phyloP scores from a whole-genome alignment of 2,329 filamentous ascomycete species.

The Aspergillus spinulosporus region DNA sequence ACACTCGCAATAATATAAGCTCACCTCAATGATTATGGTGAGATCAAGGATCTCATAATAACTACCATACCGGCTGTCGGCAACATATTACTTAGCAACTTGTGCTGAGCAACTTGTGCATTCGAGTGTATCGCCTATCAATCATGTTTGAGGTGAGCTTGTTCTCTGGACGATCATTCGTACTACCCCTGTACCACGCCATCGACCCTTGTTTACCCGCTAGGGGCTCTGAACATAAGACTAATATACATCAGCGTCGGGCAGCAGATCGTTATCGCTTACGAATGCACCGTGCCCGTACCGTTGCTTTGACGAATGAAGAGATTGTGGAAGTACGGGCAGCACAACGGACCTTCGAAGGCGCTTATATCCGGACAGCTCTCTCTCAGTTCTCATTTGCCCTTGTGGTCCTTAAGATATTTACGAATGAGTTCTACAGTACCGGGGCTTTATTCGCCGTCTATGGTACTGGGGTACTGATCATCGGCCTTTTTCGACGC shows the following conservation, averaged over 20 bases:
- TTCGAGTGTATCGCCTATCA: constrained; percentile 1
- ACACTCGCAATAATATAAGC: not conserved
- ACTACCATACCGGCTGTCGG: not conserved
- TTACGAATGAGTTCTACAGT: constrained; percentile 92
- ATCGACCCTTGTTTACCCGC: not conserved
- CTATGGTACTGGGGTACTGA: constrained; percentile 81
- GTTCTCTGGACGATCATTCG: not conserved
- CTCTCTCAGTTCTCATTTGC: constrained; percentile 94
- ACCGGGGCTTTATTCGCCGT: constrained; percentile 95
- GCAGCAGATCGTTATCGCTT: constrained; percentile 74
- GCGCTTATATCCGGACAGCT: constrained; percentile 92
- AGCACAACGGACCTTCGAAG: constrained; percentile 94
- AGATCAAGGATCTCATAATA: not conserved
- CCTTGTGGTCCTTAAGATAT: constrained; percentile 92
- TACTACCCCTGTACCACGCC: constrained; percentile 1
- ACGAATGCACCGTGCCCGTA: constrained; percentile 79
- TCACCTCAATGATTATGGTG: constrained; percentile 7
- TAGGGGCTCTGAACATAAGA: not conserved
- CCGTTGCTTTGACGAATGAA: constrained; percentile 74
- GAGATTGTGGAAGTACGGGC: constrained; percentile 95
- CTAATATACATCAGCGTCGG: constrained; percentile 52
- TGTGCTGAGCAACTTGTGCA: not conserved
- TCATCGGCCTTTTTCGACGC: constrained; percentile 80
- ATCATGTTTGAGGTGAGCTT: constrained; percentile 34
- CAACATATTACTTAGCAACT: not conserved